Percentiles rank a stretch among this genome's conserved stretches.
These are phyloP conservation scores for Aspergillus piperis DNA, from an alignment of 2,329 filamentous ascomycete genomes.

Conservation along the genomic window DNA sequence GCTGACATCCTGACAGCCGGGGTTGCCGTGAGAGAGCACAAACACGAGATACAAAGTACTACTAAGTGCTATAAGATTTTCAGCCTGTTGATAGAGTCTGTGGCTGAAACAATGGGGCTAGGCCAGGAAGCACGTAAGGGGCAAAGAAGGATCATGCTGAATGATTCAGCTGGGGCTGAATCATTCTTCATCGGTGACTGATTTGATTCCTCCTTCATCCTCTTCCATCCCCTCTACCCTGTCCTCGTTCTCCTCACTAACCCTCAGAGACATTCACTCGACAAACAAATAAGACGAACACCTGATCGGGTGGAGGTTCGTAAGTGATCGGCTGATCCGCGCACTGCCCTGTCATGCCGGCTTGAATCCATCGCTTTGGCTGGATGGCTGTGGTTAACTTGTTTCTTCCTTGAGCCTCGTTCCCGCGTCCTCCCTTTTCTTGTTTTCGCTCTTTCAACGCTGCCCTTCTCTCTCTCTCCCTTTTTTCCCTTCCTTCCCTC, in stretches of 20 bases:
- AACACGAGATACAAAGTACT: neutral
- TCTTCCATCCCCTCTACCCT: neutral
- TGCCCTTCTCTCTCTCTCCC: neutral
- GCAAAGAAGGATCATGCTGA: neutral
- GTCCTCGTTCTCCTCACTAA: neutral
- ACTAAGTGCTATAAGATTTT: neutral
- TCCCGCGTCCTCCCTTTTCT: neutral
- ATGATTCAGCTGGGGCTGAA: neutral
- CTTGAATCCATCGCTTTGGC: neutral
- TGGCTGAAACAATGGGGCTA: neutral
- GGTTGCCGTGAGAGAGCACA: neutral
- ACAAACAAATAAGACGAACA: neutral
- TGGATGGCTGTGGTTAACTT: slow-evolving; percentile 1
- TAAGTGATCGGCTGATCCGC: neutral
- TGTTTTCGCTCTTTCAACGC: neutral
- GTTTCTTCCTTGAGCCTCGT: neutral
- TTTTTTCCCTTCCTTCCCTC: neutral
- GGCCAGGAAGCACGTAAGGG: neutral
- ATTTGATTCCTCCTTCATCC: neutral
- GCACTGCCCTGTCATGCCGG: neutral
- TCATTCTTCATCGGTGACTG: neutral
- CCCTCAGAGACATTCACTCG: neutral
- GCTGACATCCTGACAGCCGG: neutral
- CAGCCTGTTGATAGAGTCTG: neutral
- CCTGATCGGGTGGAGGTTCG: neutral